Conservation (phyloP, 805 yeast genomes). For the Dipodascus albidus region DNA sequence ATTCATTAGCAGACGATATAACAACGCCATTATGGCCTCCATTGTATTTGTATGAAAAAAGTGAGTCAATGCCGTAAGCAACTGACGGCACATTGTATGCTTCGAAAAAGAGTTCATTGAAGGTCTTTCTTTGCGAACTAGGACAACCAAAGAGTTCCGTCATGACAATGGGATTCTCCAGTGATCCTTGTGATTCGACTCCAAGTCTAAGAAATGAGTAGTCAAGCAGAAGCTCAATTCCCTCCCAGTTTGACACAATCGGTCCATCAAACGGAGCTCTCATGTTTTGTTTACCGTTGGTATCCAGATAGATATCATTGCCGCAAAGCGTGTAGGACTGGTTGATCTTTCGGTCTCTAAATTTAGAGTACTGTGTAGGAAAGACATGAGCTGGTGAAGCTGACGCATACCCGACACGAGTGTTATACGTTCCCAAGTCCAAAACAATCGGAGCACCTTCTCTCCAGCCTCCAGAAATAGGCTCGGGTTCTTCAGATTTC, state of each 20-base stretch:
- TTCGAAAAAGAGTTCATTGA: conserved; percentile 81
- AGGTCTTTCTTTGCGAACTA: conserved; percentile 51
- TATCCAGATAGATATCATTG: conserved; percentile 65
- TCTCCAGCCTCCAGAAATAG: conserved; percentile 39
- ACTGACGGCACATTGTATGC: conserved; percentile 65
- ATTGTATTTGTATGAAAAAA: conserved; percentile 67
- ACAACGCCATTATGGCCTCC: conserved; percentile 54
- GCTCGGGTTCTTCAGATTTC: conserved; percentile 25
- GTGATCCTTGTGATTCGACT: conserved; percentile 39
- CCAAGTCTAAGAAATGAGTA: conserved; percentile 74
- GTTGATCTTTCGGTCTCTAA: conserved; percentile 63
- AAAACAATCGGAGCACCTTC: conserved; percentile 68
- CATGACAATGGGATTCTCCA: conserved; percentile 71
- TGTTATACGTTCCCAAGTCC: conserved; percentile 63
- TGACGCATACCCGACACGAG: conserved; percentile 28
- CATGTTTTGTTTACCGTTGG: conserved; percentile 53
- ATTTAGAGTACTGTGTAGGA: conserved; percentile 58
- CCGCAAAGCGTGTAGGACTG: conserved; percentile 59
- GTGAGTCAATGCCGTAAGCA: conserved; percentile 70
- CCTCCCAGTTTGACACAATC: conserved; percentile 85
- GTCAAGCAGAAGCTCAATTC: conserved; percentile 70
- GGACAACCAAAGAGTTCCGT: conserved; percentile 71
- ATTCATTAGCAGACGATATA: conserved; percentile 71
- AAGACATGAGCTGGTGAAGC: conserved; percentile 44
- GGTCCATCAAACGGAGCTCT: conserved; percentile 82